Percentiles rank a stretch among this genome's conserved stretches.
Conservation (phyloP, 495 filamentous ascomycete genomes). For the Aspergillus cavernicola region DNA sequence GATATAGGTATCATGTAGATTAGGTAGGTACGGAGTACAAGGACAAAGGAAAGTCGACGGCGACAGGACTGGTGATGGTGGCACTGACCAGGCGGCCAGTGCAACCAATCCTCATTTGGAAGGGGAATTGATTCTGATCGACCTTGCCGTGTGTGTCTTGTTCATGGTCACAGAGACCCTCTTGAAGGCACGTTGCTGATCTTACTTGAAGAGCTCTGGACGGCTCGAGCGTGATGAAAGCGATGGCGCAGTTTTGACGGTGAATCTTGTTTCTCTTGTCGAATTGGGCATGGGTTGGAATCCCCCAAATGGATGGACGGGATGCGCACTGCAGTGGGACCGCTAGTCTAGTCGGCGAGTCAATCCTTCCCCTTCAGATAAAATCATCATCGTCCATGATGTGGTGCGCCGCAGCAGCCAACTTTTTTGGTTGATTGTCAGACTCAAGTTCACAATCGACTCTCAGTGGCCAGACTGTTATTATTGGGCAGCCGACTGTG, state of each 20-base stretch:
- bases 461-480: too few relatives aligned
- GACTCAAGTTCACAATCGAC: too few relatives aligned
- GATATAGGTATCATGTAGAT: constrained; percentile 7
- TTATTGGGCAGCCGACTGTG: too few relatives aligned
- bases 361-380: constrained; percentile 20
- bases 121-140: constrained; percentile 15
- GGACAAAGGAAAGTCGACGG: constrained; percentile 3
- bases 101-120: constrained; percentile 4
- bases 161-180: constrained; percentile 6
- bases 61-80: background rate
- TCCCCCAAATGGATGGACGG: constrained; percentile 23
- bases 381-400: too few relatives aligned
- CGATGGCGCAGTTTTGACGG: background rate
- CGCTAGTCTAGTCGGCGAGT: constrained; percentile 21
- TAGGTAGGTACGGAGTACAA: too few relatives aligned
- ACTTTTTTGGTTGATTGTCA: constrained; percentile 10
- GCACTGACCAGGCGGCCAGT: constrained; percentile 4
- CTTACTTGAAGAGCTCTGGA: constrained; percentile 3
- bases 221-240: background rate
- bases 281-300: constrained; percentile 11
- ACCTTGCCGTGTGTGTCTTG: constrained; percentile 5
- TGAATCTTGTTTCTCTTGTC: constrained; percentile 5
- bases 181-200: constrained; percentile 9
- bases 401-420: constrained; percentile 10
- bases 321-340: constrained; percentile 19